Base-by-base conservation (phyloP, 2,329 filamentous ascomycete genomes). In the Tetracladium maxilliforme region DNA sequence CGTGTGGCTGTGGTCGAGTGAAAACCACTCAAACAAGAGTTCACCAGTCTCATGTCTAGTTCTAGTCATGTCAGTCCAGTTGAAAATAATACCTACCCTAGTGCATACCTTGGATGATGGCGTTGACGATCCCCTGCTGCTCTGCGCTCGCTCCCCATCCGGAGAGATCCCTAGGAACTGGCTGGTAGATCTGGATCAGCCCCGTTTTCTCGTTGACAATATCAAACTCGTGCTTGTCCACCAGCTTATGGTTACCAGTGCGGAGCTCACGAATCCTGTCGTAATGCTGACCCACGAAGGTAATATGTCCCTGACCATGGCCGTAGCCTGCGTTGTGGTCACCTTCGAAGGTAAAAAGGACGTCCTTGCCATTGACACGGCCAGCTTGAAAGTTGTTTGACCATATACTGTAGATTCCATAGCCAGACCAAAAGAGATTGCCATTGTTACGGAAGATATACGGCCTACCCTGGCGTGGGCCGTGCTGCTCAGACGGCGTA, bases 1-100 rank as follows among this genome's bases (percentile, higher is more conserved):
- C 54, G 20, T 54, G 49, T 2, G 61, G 62, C 21, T 25, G 40
- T 70, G 61, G 29, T 70, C 63, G 7, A 70, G 44, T 33, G 59
- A 62, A 16, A 53, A 54, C 68, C 67, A 72, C 34, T 72, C 65
- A 33, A 71, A 72, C 8, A 70, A 32, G 4, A 72, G 42, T 20
- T 58, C 48, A 3, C 64, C 64, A 4, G 61, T 69, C 14, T 59
- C 50, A 42, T 33, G 14, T 41, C 33, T 11, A 41, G 25, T 25
- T 42, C 40, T 37, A 16, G 5, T 6, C 5, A 15, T n/a, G 18
- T 29, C 10, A 26, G 23, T 49, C 44, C 9, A n/a, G 5, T 8
- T 4, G 4, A 9, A 15, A 26, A 32, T 8, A 20, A n/a, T 12
- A 15, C 15, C 7, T 8, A 16, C 7, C 18, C 5, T 12, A 12